Conservation (phyloP, 208 protist species). For the Leishmania mexicana region DNA sequence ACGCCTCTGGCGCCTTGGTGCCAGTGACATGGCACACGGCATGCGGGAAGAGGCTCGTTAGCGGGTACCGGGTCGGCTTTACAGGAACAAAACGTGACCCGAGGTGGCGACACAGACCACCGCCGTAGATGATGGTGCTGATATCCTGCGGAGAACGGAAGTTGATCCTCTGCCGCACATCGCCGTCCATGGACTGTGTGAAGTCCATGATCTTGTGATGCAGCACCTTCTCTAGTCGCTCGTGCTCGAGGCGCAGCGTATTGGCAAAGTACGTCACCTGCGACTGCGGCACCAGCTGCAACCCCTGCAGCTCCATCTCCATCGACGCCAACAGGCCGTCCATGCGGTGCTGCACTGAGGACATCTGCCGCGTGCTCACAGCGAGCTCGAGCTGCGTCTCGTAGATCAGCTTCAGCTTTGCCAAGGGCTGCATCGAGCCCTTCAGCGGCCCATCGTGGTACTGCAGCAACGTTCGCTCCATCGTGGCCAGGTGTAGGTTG, state of each 20-base stretch:
- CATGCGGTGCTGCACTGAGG: constrained; percentile 87
- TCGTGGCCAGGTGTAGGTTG: constrained; percentile 74
- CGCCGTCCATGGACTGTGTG: constrained; percentile 81
- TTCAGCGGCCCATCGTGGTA: constrained; percentile 81
- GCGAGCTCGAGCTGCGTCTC: constrained; percentile 88
- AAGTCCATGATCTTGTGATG: constrained; percentile 89
- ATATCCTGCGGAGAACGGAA: constrained; percentile 90
- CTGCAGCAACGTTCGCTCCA: constrained; percentile 87
- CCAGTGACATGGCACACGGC: constrained; percentile 70
- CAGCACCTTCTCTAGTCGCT: constrained; percentile 80
- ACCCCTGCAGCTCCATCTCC: constrained; percentile 90
- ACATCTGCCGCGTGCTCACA: constrained; percentile 78
- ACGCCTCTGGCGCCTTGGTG: constrained; percentile 61
- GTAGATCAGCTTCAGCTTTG: constrained; percentile 90
- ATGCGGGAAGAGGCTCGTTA: constrained; percentile 81
- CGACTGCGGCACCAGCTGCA: constrained; percentile 76
- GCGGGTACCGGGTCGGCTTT: constrained; percentile 53
- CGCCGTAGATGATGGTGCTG: constrained; percentile 91
- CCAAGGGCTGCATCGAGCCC: constrained; percentile 60
- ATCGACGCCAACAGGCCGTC: constrained; percentile 89
- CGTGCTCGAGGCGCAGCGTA: constrained; percentile 64
- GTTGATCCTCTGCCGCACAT: constrained; percentile 87
- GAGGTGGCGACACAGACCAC: constrained; percentile 81
- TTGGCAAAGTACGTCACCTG: constrained; percentile 73
- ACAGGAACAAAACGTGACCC: constrained; percentile 69